Evolutionary conservation across 208 protist genomes (phyloP).

Genomic region (Wallacemonas sp.): DNA sequence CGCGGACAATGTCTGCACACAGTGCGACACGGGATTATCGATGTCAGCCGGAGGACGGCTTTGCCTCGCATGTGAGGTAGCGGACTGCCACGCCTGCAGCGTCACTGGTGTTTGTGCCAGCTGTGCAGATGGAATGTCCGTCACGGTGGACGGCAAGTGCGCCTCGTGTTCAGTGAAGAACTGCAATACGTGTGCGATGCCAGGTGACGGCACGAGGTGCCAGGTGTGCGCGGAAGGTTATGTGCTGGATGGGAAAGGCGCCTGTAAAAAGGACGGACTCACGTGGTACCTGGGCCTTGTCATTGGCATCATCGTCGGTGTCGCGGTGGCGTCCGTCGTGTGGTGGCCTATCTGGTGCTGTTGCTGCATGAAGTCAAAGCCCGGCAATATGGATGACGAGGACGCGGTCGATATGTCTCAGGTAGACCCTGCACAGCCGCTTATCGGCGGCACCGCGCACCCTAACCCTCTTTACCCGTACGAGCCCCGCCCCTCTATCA

Average conservation of each 20-base stretch:
- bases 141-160: neutral
- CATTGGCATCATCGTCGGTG: neutral
- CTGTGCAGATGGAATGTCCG: neutral
- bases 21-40: neutral
- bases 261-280: neutral
- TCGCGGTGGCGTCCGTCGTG: neutral
- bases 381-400: conserved; percentile 5
- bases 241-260: neutral
- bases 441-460: neutral
- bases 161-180: neutral
- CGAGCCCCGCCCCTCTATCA: neutral
- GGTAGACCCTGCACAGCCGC: neutral
- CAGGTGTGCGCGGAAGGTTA: neutral
- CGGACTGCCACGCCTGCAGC: neutral
- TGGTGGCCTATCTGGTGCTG: conserved; percentile 12
- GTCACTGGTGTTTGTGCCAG: neutral
- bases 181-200: neutral
- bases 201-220: conserved; percentile 3
- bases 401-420: neutral
- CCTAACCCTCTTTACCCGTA: neutral
- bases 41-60: neutral
- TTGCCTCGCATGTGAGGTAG: neutral
- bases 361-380: conserved; percentile 3
- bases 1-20: neutral
- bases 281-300: neutral